phyloP scores from a whole-genome alignment of 345 rosid species.

The Cochlearia excelsa region DNA sequence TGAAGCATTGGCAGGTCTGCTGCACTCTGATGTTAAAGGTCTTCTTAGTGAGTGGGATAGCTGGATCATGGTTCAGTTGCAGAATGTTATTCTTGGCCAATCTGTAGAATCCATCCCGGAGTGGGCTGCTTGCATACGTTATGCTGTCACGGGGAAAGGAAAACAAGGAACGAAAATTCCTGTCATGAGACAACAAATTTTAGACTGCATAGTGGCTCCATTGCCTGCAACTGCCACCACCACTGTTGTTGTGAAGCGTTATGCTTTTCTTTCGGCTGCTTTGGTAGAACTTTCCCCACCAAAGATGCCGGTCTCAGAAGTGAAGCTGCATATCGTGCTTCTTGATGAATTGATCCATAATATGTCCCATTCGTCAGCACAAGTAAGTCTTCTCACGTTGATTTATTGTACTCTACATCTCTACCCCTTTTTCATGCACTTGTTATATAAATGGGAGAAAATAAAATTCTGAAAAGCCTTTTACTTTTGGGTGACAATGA shows the following conservation, averaged over 20 bases:
- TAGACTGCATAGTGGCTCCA: constrained; percentile 76
- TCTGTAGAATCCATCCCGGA: constrained; percentile 94
- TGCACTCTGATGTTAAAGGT: constrained; percentile 90
- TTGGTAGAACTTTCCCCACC: constrained; percentile 85
- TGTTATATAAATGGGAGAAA: background rate
- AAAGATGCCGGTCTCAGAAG: constrained; percentile 73
- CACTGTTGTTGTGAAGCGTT: constrained; percentile 87
- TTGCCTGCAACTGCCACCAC: constrained; percentile 80
- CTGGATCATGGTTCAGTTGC: constrained; percentile 87
- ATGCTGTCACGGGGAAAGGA: constrained; percentile 98
- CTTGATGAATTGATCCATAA: constrained; percentile 70
- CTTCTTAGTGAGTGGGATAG: constrained; percentile 77
- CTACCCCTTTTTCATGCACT: background rate
- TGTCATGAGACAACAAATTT: constrained; percentile 68
- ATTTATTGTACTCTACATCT: constrained; percentile 9
- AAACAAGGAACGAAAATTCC: constrained; percentile 81
- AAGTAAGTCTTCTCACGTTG: constrained; percentile 51
- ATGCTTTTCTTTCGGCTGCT: constrained; percentile 91
- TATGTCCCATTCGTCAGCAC: constrained; percentile 97
- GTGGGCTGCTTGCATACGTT: constrained; percentile 98
- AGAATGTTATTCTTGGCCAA: constrained; percentile 73
- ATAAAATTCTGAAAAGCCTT: constrained; percentile 15
- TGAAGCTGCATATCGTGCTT: constrained; percentile 63
- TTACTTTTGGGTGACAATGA: constrained; percentile 26
- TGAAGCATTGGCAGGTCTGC: constrained; percentile 88